Evolutionary conservation across 257 asterid genomes (phyloP), one percentile per base, ranked within the genome.

Genomic region (Phtheirospermum japonicum): DNA sequence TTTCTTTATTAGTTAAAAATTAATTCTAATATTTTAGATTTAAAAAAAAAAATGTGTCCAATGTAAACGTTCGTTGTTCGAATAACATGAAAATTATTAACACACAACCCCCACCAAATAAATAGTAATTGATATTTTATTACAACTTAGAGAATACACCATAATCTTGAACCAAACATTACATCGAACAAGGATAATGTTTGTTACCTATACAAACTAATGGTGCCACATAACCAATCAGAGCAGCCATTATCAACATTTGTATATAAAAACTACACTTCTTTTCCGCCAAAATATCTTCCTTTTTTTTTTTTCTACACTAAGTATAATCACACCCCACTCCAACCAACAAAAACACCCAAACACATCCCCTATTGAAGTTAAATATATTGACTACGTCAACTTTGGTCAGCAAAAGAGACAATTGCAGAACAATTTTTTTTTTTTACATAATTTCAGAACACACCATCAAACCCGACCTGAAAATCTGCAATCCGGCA

Each of bases 181-280:
- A 57, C 61, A 64, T 32, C 42, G 4, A 42, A 65, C 28, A 19
- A 46, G 49, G 37, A 66, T 43, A 37, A 63, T 53, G 17, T 73
- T 71, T 31, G 56, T 63, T 8, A 59, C 26, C 82, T 83, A 65
- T 83, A 77, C 86, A 77, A n/a, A 62, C 57, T 5, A 57, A 64
- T 65, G 79, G 62, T 39, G 64, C 58, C 56, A 42, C 28, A n/a
- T n/a, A n/a, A n/a, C n/a, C n/a, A n/a, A n/a, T n/a, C n/a, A n/a
- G n/a, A n/a, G n/a, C n/a, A n/a, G n/a, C n/a, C n/a, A n/a, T n/a
- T n/a, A n/a, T n/a, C n/a, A n/a, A n/a, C n/a, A n/a, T n/a, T n/a
- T n/a, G n/a, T n/a, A n/a, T n/a, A n/a, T n/a, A n/a, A n/a, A n/a
- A n/a, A n/a, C n/a, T n/a, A n/a, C n/a, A n/a, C n/a, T n/a, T 23